Evolutionary conservation across 176 grass and related monocot species (phyloP).

Genomic region (Oryza glumipatula): DNA sequence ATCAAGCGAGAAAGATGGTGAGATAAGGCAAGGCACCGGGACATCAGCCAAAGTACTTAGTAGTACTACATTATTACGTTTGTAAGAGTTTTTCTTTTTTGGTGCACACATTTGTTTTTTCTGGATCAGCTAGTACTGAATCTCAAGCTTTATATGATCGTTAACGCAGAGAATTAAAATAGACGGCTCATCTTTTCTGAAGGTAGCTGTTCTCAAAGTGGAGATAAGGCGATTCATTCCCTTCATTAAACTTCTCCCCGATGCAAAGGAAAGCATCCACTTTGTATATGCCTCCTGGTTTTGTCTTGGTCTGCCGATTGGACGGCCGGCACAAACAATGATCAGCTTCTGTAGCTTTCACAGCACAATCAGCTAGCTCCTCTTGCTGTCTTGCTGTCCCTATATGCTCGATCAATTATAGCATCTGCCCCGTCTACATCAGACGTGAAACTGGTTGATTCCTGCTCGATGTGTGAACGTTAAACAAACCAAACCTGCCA

Average conservation of each 20-base stretch:
- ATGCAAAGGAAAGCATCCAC: conserved; percentile 11
- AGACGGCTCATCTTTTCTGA: not conserved
- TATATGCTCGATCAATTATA: not conserved
- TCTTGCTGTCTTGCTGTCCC: not conserved
- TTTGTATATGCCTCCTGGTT: not conserved
- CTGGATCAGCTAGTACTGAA: not conserved
- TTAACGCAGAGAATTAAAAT: not conserved
- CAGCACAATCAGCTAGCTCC: not conserved
- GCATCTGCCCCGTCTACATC: not conserved
- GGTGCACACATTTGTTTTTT: not conserved
- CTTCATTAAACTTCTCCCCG: not conserved
- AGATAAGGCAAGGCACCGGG: conserved; percentile 28
- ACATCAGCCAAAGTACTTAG: not conserved
- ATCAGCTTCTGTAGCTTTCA: conserved; percentile 2
- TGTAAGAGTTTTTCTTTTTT: not conserved
- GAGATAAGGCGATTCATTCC: not conserved
- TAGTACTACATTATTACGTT: not conserved
- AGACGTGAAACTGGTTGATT: not conserved
- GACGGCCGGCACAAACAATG: not conserved
- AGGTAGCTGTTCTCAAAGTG: not conserved
- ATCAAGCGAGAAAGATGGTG: conserved; percentile 15
- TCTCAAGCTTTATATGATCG: not conserved
- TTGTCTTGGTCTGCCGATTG: not conserved
- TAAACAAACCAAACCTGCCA: not conserved
- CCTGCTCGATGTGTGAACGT: not conserved